Base-by-base conservation (phyloP, 2,329 filamentous ascomycete species). In the Periconia sp. region DNA sequence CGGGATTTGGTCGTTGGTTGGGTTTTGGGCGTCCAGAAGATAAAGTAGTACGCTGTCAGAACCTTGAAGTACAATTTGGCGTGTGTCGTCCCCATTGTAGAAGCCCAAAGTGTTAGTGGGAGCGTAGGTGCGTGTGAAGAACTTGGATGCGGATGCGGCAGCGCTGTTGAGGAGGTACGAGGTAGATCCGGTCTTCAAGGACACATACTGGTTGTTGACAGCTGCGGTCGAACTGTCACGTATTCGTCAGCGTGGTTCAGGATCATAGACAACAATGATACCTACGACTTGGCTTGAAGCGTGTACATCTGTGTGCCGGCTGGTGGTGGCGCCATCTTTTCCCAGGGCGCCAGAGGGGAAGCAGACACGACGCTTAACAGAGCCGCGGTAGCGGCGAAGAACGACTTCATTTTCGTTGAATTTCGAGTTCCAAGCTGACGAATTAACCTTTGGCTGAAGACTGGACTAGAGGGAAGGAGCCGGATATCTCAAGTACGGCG, bases 251-350 rank as follows among this genome's bases (percentile, higher is more conserved):
- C 34, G 12, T 37, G 24, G 15, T 36, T 11, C 13, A 5, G 11
- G 23, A 21, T 17, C 7, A 11, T 18, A 26, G 17, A 18, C 5
- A 17, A 24, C 36, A 18, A n/a, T n/a, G n/a, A n/a, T n/a, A 47
- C 56, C 26, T 47, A 63, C 62, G 61, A 65, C 28, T 58, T 64
- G 25, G 56, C 33, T 25, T 61, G 58, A 4, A 66, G 44, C 16
- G 52, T 51, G 43, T 63, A 66, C 38, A 63, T 50, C n/a, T 54
- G 43, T 8, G 59, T 59, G 4, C 53, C 56, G 3, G 50, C 28
- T 23, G 54, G 54, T 18, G 57, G 59, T 17, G 57, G 57, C 16
- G 52, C 46, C 21, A 56, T 31, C 24, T 34, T 25, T 13, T 43
- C 45, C 49, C 48, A 55, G 18, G 48, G 48, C 23, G 40, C 40